Conservation (phyloP, 306 rosid genomes). For the Hippophae tibetana region DNA sequence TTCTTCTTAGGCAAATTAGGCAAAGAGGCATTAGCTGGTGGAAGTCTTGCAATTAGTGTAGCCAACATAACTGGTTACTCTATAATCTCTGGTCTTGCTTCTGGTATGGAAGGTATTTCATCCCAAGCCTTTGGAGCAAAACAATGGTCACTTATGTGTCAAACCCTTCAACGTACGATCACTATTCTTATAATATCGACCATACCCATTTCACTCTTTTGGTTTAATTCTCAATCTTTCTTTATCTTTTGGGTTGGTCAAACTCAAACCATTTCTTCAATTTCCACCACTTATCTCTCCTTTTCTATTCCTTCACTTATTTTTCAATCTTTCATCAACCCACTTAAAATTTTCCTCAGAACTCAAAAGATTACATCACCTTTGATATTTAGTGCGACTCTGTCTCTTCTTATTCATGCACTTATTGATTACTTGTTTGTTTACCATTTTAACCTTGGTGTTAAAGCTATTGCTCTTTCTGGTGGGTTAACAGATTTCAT, state of each 20-base stretch:
- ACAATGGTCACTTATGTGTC: slow-evolving; percentile 25
- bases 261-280: slow-evolving; percentile 20
- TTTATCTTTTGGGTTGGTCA: slow-evolving; percentile 15
- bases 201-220: slow-evolving; percentile 27
- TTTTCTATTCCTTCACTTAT: slow-evolving; percentile 32
- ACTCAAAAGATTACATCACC: slow-evolving; percentile 32
- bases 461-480: slow-evolving; percentile 27
- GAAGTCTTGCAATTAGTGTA: slow-evolving; percentile 32
- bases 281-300: slow-evolving; percentile 26
- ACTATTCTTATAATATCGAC: slow-evolving; percentile 14
- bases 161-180: slow-evolving; percentile 31
- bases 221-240: slow-evolving; percentile 22
- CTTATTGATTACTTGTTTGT: slow-evolving; percentile 8
- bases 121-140: slow-evolving; percentile 44
- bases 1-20: slow-evolving; percentile 35
- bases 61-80: slow-evolving; percentile 43
- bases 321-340: slow-evolving; percentile 27
- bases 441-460: slow-evolving; percentile 10
- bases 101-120: slow-evolving; percentile 45
- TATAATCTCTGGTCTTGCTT: slow-evolving; percentile 30
- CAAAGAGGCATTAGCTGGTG: slow-evolving; percentile 28
- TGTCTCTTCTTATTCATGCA: slow-evolving; percentile 16
- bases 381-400: slow-evolving; percentile 15
- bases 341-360: slow-evolving; percentile 30
- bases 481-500: slow-evolving; percentile 20